Percentiles rank a stretch among this genome's conserved stretches.
Conservation (phyloP, 208 protist genomes). For the Trypanosomatidae sp. region DNA sequence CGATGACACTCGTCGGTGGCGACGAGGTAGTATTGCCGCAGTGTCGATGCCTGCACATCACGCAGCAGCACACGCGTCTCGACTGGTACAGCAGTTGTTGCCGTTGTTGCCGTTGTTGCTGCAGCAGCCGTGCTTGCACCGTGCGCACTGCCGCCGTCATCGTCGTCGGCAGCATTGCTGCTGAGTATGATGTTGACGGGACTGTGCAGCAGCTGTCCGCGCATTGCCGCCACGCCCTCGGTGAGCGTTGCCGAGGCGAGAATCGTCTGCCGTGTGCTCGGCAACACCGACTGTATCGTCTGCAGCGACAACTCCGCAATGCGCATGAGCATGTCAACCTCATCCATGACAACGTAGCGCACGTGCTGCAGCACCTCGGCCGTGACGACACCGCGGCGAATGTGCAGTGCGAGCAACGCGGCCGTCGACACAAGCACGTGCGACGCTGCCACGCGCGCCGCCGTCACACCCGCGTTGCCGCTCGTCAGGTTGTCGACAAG, state of each 20-base stretch:
- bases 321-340: conserved; percentile 93
- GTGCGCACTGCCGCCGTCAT: conserved; percentile 12
- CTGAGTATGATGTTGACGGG: conserved; percentile 86
- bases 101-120: background rate
- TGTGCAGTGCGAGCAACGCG: conserved; percentile 60
- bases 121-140: background rate
- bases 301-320: conserved; percentile 89
- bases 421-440: conserved; percentile 80
- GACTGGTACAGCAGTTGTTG: conserved; percentile 14
- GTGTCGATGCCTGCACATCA: conserved; percentile 28
- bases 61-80: conserved; percentile 50
- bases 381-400: conserved; percentile 32
- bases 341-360: conserved; percentile 89
- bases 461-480: conserved; percentile 29
- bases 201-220: conserved; percentile 89
- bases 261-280: conserved; percentile 75
- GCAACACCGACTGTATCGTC: conserved; percentile 74
- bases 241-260: conserved; percentile 93
- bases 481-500: conserved; percentile 72
- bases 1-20: conserved; percentile 84
- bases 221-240: conserved; percentile 86
- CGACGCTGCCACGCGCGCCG: conserved; percentile 38
- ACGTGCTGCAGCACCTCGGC: conserved; percentile 44
- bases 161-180: conserved; percentile 40
- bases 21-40: conserved; percentile 84